These are phyloP conservation scores for Bothia castanella DNA, from an alignment of 1,284 basidiomycete genomes.

Conservation along the genomic window DNA sequence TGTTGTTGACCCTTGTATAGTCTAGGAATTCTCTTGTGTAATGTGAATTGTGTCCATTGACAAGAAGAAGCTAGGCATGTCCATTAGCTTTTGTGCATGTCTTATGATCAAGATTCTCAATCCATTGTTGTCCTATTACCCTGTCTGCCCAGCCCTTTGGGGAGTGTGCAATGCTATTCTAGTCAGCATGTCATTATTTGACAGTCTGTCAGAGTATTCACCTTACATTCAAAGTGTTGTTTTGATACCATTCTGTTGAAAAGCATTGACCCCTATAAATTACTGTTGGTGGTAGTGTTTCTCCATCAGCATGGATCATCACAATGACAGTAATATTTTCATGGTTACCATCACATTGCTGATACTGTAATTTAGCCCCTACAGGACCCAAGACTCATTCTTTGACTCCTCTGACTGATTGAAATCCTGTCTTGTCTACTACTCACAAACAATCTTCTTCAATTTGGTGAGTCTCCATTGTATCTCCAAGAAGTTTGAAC, in stretches of 20 bases:
- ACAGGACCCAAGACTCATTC: constrained; percentile 27
- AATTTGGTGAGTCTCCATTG: not conserved
- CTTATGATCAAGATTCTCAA: not conserved
- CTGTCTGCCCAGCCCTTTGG: constrained; percentile 19
- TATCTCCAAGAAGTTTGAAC: constrained; percentile 26
- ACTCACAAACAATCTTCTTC: not conserved
- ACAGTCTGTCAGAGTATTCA: constrained; percentile 21
- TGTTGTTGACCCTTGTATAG: not conserved
- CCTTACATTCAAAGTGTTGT: constrained; percentile 33
- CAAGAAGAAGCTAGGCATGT: too few species aligned
- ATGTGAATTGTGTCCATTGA: constrained; percentile 34
- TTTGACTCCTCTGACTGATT: not conserved
- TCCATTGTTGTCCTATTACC: constrained; percentile 25
- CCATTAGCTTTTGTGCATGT: not conserved
- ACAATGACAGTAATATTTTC: constrained; percentile 41
- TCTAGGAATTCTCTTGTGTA: constrained; percentile 15
- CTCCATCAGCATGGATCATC: constrained; percentile 39
- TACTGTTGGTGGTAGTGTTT: constrained; percentile 27
- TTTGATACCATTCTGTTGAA: constrained; percentile 16
- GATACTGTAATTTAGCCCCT: constrained; percentile 22
- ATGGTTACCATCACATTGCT: constrained; percentile 6
- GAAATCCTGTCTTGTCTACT: not conserved
- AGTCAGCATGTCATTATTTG: not conserved
- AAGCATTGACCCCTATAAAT: constrained; percentile 40
- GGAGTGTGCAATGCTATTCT: constrained; percentile 9